A percentile compares a stretch with the other conserved stretches of the same genome.
These are phyloP conservation scores for Ampelomyces quisqualis DNA, from an alignment of 2,329 filamentous ascomycete species.

Conservation along the genomic window DNA sequence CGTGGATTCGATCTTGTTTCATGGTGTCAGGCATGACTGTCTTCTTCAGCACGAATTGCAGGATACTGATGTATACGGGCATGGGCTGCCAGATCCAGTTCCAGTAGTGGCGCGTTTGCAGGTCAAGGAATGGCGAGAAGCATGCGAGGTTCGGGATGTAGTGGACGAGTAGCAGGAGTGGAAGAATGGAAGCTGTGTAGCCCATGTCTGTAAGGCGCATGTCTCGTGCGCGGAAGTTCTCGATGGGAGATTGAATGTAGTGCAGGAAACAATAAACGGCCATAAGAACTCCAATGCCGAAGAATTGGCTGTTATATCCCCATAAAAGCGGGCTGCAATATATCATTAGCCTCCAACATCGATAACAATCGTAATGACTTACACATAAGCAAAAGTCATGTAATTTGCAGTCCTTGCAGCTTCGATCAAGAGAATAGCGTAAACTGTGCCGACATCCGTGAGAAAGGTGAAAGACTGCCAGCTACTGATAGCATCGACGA, in stretches of 20 bases:
- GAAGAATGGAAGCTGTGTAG: conserved; percentile 14
- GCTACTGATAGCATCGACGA: conserved; percentile 9
- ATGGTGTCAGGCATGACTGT: conserved; percentile 15
- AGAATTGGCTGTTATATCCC: conserved; percentile 15
- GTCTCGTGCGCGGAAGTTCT: conserved; percentile 15
- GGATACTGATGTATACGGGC: conserved; percentile 11
- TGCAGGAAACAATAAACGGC: conserved; percentile 13
- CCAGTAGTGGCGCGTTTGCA: conserved; percentile 8
- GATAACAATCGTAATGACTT: neutral
- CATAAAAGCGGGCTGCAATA: conserved; percentile 11
- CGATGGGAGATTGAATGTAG: conserved; percentile 16
- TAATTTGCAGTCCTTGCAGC: conserved; percentile 12
- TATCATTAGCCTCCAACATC: neutral
- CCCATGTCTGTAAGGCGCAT: conserved; percentile 15
- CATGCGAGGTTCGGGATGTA: conserved; percentile 10
- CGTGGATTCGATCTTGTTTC: conserved; percentile 7
- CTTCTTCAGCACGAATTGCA: conserved; percentile 15
- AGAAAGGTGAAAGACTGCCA: conserved; percentile 18
- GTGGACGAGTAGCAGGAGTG: conserved; percentile 9
- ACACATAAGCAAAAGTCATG: conserved; percentile 10
- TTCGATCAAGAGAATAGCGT: conserved; percentile 16
- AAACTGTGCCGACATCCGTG: conserved; percentile 11
- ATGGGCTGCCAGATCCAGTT: conserved; percentile 20
- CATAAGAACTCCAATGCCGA: conserved; percentile 11
- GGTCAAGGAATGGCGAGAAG: conserved; percentile 6